Evolutionary conservation across 306 rosid species (phyloP).

Genomic region (Rosa chinensis): DNA sequence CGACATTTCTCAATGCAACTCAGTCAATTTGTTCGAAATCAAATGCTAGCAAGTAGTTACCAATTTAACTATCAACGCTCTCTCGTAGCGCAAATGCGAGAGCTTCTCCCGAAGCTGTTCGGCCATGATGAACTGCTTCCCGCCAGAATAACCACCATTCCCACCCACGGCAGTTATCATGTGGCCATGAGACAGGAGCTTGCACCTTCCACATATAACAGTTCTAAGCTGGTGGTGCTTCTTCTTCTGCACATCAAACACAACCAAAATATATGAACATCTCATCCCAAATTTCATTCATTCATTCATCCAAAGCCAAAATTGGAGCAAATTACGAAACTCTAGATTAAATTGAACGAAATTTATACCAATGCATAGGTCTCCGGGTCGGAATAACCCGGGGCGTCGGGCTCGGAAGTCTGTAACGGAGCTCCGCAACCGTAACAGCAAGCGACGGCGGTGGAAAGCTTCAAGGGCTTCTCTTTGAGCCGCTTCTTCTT

Average conservation of each 20-base stretch:
- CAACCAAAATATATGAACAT: not conserved
- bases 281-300: not conserved
- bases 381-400: conserved; percentile 68
- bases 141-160: conserved; percentile 91
- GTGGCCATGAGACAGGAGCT: conserved; percentile 79
- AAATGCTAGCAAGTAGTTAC: conserved; percentile 35
- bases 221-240: conserved; percentile 87
- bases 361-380: conserved; percentile 67
- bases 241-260: conserved; percentile 63
- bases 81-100: conserved; percentile 70
- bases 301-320: not conserved
- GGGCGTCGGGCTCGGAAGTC: conserved; percentile 61
- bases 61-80: conserved; percentile 78
- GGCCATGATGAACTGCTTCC: conserved; percentile 70
- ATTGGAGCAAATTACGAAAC: not conserved
- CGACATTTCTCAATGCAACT: conserved; percentile 13
- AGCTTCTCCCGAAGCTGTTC: conserved; percentile 87
- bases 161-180: conserved; percentile 99
- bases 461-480: conserved; percentile 48
- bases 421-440: conserved; percentile 96
- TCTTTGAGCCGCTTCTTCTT: conserved; percentile 40
- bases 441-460: conserved; percentile 57
- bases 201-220: conserved; percentile 79
- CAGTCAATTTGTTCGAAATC: conserved; percentile 16
- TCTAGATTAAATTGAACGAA: not conserved